Evolutionary conservation across 1,284 basidiomycete genomes (phyloP), one percentile per base, ranked within the genome.

Genomic region (Phellinidium pouzarii): DNA sequence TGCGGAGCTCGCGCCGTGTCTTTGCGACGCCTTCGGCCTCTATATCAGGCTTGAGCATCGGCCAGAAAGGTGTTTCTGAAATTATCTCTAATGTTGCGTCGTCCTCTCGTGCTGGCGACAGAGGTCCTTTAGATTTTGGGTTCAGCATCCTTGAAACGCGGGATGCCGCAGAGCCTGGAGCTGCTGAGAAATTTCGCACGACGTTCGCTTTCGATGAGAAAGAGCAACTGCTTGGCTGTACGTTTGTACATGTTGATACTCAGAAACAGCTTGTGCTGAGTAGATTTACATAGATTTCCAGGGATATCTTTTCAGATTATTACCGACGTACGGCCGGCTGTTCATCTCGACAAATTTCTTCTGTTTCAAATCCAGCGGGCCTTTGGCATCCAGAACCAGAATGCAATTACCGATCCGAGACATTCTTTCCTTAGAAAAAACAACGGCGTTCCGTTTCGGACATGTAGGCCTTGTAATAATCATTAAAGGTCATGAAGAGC

Each of bases 401-500:
- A 97, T 99, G 94, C 83, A 95, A 29, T 74, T 98, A 17, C 95
- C 95, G 4, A 81, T 96, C 51, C 79, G 80, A 48, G 94, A 98
- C 65, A 79, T 98, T 44, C 74, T 96, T 31, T 80, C 89, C 8
- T 78, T 84, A 6, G 89, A 96, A 66, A 86, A 81, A 62, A 85
- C 90, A 14, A 91, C 87, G 64, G 91, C 92, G 0, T 91, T 91
- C 62, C 82, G 89, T 11, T 91, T 94, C 63, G 91, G 87, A 2
- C 91, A 92, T 61, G 81, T 89, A 59, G 95, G 93, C 5, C 78
- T 98, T 19, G 83, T 91, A 26, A 75, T 98, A 54, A 87, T 96
- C 50, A 84, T 99, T 59, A 90, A 90, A 62, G 95, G 95, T 0
- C 90, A 97, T 65, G 95, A 98, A 70, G 95, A 99, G 65, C 74